phyloP scores from a whole-genome alignment of 1,284 basidiomycete species.

The Mrakiaceae sp. region DNA sequence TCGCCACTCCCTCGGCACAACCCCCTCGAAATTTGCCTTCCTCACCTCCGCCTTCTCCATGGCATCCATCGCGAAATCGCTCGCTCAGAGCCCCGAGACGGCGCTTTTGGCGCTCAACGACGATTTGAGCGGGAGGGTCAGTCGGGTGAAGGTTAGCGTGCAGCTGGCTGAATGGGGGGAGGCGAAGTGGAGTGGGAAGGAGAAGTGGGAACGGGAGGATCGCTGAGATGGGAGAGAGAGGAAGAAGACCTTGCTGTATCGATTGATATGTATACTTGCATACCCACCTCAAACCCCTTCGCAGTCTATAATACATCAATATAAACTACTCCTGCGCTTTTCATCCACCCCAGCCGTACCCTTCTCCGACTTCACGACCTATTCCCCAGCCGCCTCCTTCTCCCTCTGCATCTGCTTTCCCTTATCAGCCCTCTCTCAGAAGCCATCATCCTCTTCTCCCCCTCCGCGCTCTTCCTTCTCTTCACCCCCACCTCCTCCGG shows the following conservation, averaged over 20 bases:
- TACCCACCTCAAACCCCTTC: too few species aligned
- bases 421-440: too few species aligned
- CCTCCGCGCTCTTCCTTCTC: too few species aligned
- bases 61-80: background rate
- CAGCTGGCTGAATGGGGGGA: slow-evolving; percentile 4
- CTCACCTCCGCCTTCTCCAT: background rate
- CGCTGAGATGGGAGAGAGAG: background rate
- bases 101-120: slow-evolving; percentile 16
- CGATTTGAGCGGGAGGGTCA: background rate
- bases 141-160: background rate
- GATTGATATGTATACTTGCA: too few species aligned
- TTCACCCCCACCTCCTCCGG: too few species aligned
- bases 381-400: too few species aligned
- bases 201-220: background rate
- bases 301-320: too few species aligned
- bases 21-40: slow-evolving; percentile 11
- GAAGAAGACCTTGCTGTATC: background rate
- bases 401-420: too few species aligned
- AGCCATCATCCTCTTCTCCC: too few species aligned
- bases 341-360: too few species aligned
- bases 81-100: background rate
- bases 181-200: slow-evolving; percentile 3
- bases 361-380: too few species aligned
- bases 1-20: slow-evolving; percentile 9
- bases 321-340: too few species aligned